Evolutionary conservation across 768 basidiomycete genomes (phyloP).

Genomic region (Boletus speciosus): DNA sequence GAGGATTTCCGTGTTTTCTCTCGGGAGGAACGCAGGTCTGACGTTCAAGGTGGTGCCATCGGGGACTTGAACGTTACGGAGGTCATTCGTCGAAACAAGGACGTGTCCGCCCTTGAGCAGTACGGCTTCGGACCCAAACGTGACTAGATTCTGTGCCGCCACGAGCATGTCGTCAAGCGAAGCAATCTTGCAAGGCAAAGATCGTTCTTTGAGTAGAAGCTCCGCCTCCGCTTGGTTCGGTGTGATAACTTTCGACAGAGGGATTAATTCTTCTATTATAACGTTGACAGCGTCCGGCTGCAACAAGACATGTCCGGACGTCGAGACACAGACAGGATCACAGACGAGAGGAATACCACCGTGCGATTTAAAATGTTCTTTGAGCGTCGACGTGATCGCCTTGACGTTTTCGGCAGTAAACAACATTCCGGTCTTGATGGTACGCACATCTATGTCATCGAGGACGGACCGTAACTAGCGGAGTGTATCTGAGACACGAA

Average conservation of each 20-base stretch:
- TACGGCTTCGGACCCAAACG: slow-evolving; percentile 51
- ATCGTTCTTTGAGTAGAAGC: slow-evolving; percentile 49
- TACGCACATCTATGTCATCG: slow-evolving; percentile 64
- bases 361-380: slow-evolving; percentile 33
- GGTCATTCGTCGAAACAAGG: slow-evolving; percentile 41
- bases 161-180: slow-evolving; percentile 58
- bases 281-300: slow-evolving; percentile 59
- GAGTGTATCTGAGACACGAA: not conserved
- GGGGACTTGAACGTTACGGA: slow-evolving; percentile 32
- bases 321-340: slow-evolving; percentile 91
- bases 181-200: slow-evolving; percentile 32
- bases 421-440: slow-evolving; percentile 92
- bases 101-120: slow-evolving; percentile 88
- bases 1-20: slow-evolving; percentile 65
- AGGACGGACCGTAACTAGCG: slow-evolving; percentile 67
- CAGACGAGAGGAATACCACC: slow-evolving; percentile 50
- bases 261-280: slow-evolving; percentile 63
- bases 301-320: slow-evolving; percentile 80
- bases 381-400: slow-evolving; percentile 51
- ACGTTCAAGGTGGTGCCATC: slow-evolving; percentile 35
- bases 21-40: slow-evolving; percentile 43
- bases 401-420: slow-evolving; percentile 53
- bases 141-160: slow-evolving; percentile 49
- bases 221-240: slow-evolving; percentile 84
- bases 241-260: slow-evolving; percentile 69